A percentile compares a stretch with the other conserved stretches of the same genome.
Conservation (phyloP, 805 yeast species). For the Pichia californica region DNA sequence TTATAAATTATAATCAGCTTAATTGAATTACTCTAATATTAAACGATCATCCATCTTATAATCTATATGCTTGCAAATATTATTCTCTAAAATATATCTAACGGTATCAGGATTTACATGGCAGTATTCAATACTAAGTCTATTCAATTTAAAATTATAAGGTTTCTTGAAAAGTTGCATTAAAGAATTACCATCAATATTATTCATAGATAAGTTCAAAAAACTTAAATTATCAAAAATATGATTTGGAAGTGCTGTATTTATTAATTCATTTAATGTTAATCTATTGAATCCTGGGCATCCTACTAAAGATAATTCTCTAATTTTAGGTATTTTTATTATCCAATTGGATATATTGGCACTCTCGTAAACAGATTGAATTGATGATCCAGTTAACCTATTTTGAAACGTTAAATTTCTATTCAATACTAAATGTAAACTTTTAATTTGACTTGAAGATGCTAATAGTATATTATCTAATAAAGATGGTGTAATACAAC, state of each 20-base stretch:
- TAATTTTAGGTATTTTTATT: background rate
- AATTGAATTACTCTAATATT: no score
- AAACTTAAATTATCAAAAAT: constrained; percentile 1
- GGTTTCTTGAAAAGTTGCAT: background rate
- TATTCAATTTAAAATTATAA: background rate
- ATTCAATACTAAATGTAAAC: constrained; percentile 2
- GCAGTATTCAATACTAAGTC: constrained; percentile 1
- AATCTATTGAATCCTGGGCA: constrained; percentile 4
- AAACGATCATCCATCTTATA: constrained; percentile 8
- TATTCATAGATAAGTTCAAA: constrained; percentile 7
- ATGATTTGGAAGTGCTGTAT: background rate
- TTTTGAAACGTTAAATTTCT: constrained; percentile 1
- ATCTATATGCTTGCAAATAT: background rate
- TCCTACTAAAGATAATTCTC: constrained; percentile 3
- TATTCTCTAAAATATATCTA: background rate
- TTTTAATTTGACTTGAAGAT: background rate
- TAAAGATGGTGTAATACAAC: constrained; percentile 1
- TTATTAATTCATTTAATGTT: background rate
- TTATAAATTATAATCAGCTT: no score
- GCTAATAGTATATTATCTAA: background rate
- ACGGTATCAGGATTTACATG: constrained; percentile 3
- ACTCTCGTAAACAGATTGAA: background rate
- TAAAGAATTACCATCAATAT: background rate
- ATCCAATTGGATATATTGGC: background rate
- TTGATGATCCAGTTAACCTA: background rate